Base-by-base conservation (phyloP, 2,329 filamentous ascomycete species). In the Rhinocladiella mackenziei region DNA sequence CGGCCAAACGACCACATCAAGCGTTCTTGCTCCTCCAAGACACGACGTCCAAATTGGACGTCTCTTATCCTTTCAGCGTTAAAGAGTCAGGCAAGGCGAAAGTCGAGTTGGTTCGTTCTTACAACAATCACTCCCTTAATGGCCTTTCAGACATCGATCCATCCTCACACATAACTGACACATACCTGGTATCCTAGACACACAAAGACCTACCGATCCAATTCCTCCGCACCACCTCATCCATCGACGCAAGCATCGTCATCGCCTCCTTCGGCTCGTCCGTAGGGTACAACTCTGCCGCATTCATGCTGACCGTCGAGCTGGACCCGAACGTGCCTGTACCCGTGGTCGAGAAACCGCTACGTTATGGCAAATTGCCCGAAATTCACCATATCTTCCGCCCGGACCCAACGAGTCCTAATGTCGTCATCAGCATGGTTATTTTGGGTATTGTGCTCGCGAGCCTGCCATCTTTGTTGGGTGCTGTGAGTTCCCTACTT, bases 321-420 rank as follows among this genome's bases (percentile, higher is more conserved):
- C 73, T 73, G 43, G 83, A 91, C 60, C 64, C 81, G 39, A 77
- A 75, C 58, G 67, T 72, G 3, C 74, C 84, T 2, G 62, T 78
- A 11, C 73, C 80, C 14, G 67, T 74, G 43, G 77, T 81, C 59
- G 77, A 86, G 58, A 72, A 79, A 56, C 81, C 86, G 7, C 68
- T 89, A 54, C 84, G 91, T 67, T 97, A 95, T 67, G 85, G 84
- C 62, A 86, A 87, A 70, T 79, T 82, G 55, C 72, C 80, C 7
- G 85, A 94, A 68, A 96, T 98, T 62, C 78, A 87, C 71, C 92
- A 98, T 72, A 86, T 84, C 58, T 98, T 97, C 80, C 81, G 80
- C 53, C 67, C 74, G 10, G 88, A 91, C 59, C 80, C 89, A 32
- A 79, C 78, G 66, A 95, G 80, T 66, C 89, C 89, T 15, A 86